Percentiles rank a stretch among this genome's conserved stretches.
phyloP scores from a whole-genome alignment of 202 grass and related monocot genomes.

The Digitaria exilis region DNA sequence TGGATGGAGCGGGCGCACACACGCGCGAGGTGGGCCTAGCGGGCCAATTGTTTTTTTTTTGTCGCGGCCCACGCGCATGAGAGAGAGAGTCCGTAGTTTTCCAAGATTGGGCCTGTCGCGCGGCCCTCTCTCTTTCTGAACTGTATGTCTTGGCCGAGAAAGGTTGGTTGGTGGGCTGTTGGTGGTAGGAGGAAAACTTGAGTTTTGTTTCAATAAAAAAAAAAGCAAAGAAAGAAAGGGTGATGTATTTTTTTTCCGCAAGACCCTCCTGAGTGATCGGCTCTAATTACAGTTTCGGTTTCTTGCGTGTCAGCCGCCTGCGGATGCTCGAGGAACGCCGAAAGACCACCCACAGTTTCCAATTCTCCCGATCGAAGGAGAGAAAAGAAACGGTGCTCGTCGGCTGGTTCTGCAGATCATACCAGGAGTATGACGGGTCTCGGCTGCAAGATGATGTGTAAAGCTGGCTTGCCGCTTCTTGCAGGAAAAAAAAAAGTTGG shows the following conservation, averaged over 20 bases:
- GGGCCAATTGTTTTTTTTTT: neutral
- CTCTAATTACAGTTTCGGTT: neutral
- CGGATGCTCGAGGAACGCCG: neutral
- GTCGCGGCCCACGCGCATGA: neutral
- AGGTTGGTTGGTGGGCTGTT: neutral
- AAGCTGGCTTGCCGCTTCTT: neutral
- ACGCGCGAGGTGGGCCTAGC: neutral
- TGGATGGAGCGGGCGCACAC: neutral
- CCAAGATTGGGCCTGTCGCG: too few relatives aligned
- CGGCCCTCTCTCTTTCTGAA: too few relatives aligned
- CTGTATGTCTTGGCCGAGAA: neutral
- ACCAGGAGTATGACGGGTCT: neutral
- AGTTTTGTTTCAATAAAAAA: too few relatives aligned
- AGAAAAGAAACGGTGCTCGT: neutral
- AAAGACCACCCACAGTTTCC: neutral
- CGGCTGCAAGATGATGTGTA: neutral
- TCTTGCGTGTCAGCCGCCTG: neutral
- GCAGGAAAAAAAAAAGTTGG: too few relatives aligned
- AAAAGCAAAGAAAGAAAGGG: too few relatives aligned
- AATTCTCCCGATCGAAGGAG: neutral
- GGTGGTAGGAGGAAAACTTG: neutral
- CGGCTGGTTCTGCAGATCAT: neutral
- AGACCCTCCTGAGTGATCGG: neutral
- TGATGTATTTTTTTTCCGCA: neutral
- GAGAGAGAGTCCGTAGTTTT: too few relatives aligned